A percentile compares a stretch with the other conserved stretches of the same genome.
These are phyloP conservation scores for Fonsecaea erecta DNA, from an alignment of 2,329 filamentous ascomycete genomes.

Conservation along the genomic window DNA sequence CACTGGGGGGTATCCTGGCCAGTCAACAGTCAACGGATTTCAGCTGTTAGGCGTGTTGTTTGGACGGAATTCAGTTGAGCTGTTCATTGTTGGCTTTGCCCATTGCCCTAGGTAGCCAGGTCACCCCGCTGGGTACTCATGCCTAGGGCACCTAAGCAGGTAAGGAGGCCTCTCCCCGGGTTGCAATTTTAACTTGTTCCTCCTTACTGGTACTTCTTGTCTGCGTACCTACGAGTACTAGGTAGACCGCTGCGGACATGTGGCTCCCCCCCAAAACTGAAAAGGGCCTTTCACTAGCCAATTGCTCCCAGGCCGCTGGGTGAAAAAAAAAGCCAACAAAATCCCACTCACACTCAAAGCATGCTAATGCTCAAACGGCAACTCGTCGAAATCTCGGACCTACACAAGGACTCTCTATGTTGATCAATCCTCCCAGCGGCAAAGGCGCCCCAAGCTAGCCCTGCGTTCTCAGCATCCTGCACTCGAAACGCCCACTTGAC, in stretches of 20 bases:
- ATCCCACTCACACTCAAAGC: constrained; percentile 6
- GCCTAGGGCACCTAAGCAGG: background rate
- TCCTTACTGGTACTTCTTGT: background rate
- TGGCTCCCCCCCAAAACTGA: background rate
- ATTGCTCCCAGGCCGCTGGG: background rate
- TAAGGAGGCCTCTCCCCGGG: background rate
- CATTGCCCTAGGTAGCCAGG: background rate
- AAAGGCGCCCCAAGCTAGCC: constrained; percentile 14
- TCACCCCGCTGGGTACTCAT: background rate
- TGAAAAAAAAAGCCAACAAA: background rate
- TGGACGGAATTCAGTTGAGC: background rate
- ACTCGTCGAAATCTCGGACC: constrained; percentile 5
- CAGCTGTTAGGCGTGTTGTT: background rate
- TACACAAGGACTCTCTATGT: background rate
- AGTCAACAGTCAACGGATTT: constrained; percentile 12
- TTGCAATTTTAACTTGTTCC: background rate
- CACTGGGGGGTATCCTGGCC: background rate
- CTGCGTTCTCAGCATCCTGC: background rate
- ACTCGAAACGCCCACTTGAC: constrained; percentile 8
- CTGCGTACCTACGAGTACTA: background rate
- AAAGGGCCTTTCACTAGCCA: background rate
- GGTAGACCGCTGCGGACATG: background rate
- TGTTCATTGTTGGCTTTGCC: constrained; percentile 2
- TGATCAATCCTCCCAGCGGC: constrained; percentile 15
- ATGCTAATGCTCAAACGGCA: constrained; percentile 17